phyloP scores from a whole-genome alignment of 2,329 filamentous ascomycete genomes.

The Aureobasidium melanogenum region DNA sequence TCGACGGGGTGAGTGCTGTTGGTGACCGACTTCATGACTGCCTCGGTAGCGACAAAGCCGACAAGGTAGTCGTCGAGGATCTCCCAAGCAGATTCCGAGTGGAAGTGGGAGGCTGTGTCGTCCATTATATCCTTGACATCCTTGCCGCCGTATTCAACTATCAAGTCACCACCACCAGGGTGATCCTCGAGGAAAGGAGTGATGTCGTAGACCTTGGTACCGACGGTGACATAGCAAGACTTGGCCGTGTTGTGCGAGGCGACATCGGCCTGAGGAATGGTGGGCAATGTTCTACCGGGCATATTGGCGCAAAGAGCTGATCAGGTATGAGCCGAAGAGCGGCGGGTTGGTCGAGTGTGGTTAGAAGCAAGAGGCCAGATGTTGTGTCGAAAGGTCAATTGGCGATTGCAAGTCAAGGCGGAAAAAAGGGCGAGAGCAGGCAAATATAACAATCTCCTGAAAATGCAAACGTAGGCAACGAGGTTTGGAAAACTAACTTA shows the following conservation, averaged over 20 bases:
- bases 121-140: conserved; percentile 76
- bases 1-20: conserved; percentile 40
- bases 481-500: not conserved
- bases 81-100: conserved; percentile 92
- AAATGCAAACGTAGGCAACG: not conserved
- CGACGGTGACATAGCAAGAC: conserved; percentile 89
- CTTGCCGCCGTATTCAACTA: conserved; percentile 82
- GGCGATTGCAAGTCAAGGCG: not conserved
- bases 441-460: not conserved
- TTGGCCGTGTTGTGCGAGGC: conserved; percentile 67
- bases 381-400: not conserved
- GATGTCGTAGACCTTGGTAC: conserved; percentile 86
- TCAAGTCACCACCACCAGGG: conserved; percentile 79
- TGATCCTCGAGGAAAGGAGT: conserved; percentile 86
- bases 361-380: not conserved
- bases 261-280: conserved; percentile 72
- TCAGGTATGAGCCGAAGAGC: not conserved
- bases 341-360: not conserved
- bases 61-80: conserved; percentile 80
- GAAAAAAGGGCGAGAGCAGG: not conserved
- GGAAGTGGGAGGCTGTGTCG: conserved; percentile 72
- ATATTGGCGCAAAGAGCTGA: conserved; percentile 37
- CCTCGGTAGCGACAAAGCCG: conserved; percentile 63
- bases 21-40: conserved; percentile 42
- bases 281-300: conserved; percentile 75